These are phyloP conservation scores for Volvox africanus DNA, from an alignment of 139 green algal genomes.

Conservation along the genomic window DNA sequence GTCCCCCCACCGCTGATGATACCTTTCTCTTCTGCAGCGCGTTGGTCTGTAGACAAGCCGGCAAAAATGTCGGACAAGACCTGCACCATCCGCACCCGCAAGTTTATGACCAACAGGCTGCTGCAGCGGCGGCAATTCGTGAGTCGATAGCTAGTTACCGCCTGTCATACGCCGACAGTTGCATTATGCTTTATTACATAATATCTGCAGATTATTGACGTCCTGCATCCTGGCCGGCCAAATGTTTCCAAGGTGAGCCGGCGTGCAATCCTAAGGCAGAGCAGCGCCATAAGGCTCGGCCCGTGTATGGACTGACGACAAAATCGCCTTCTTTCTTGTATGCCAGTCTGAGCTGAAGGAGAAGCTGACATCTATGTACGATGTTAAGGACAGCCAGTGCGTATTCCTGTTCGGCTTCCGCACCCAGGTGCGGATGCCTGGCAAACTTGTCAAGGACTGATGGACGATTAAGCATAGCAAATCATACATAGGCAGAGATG, in stretches of 20 bases:
- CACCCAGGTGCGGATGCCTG: constrained; percentile 82
- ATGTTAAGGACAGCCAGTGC: constrained; percentile 88
- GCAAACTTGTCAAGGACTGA: neutral
- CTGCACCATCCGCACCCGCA: constrained; percentile 94
- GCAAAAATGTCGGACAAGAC: constrained; percentile 92
- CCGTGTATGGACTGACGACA: neutral
- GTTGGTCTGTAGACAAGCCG: constrained; percentile 36
- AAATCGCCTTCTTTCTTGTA: neutral
- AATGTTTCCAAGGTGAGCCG: constrained; percentile 95
- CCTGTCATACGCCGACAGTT: neutral
- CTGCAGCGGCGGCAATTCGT: constrained; percentile 95
- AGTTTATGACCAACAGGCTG: constrained; percentile 98
- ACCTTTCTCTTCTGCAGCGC: constrained; percentile 32
- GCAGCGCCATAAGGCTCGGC: neutral
- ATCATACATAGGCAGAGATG: neutral
- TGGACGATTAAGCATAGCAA: neutral
- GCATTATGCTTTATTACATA: neutral
- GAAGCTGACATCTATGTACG: constrained; percentile 97
- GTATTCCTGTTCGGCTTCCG: constrained; percentile 98
- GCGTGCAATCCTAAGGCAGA: neutral
- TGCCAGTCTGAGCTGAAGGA: constrained; percentile 92
- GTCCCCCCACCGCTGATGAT: no score
- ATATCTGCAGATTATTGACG: constrained; percentile 91
- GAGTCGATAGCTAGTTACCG: constrained; percentile 42
- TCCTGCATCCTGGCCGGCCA: constrained; percentile 95